Conservation (phyloP, 2,329 filamentous ascomycete species). For the Pseudopithomyces maydicus region DNA sequence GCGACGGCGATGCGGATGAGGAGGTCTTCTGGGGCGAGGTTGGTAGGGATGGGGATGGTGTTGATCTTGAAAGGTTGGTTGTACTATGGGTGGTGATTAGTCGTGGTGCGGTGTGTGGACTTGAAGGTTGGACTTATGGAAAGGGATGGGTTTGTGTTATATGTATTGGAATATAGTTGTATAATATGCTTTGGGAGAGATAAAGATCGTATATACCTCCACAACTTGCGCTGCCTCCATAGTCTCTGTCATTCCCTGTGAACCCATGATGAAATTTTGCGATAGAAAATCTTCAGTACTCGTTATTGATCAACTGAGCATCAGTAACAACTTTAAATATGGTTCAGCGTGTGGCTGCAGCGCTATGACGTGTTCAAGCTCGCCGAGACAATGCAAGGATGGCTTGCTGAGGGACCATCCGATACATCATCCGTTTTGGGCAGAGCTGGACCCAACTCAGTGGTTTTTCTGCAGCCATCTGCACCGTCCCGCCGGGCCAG, state of each 20-base stretch:
- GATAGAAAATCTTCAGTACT: not conserved
- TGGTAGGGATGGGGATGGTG: conserved; percentile 54
- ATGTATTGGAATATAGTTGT: not conserved
- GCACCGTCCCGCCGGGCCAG: no score
- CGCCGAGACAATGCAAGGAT: no score
- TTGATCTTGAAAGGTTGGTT: conserved; percentile 61
- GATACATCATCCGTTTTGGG: no score
- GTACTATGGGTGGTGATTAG: conserved; percentile 41
- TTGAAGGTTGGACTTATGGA: no score
- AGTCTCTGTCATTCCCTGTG: conserved; percentile 44
- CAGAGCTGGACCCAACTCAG: no score
- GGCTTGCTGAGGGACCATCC: no score
- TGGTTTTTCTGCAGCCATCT: no score
- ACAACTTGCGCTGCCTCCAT: conserved; percentile 57
- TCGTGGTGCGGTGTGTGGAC: not conserved
- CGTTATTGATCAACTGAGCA: no score
- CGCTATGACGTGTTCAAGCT: no score
- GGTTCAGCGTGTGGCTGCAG: no score
- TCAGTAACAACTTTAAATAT: no score
- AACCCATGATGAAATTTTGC: conserved; percentile 8
- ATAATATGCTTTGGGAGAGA: not conserved
- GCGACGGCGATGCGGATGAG: conserved; percentile 65
- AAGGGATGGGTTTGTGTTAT: not conserved
- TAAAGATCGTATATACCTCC: conserved; percentile 39
- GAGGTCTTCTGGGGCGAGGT: conserved; percentile 59